Base-by-base conservation (phyloP, 371 early-diverging fungal species). In the Apophysomyces variabilis region DNA sequence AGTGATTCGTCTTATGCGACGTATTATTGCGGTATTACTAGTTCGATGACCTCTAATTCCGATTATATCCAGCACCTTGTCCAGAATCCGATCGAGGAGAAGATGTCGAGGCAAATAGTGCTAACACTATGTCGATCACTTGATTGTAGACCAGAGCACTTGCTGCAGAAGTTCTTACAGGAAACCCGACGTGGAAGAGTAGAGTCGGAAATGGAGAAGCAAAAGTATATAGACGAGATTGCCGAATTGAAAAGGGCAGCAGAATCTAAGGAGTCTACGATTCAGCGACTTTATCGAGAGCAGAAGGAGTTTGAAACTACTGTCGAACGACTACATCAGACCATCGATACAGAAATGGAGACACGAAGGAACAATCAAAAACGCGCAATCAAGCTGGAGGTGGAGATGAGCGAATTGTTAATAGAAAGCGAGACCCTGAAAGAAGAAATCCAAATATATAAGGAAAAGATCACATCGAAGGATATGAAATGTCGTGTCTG, bases 401-500 rank as follows among this genome's bases (percentile, higher is more conserved):
- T 50, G 9, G 7, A 9, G 5, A 9, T 50, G 54, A 21, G 21
- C 18, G 54, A 50, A 21, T 11, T 50, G 3, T 50, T 50, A 50
- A 50, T 21, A 9, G 54, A 50, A 50, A 50, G 21, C 54, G 54
- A 50, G 21, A 9, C 21, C 4, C 5, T 50, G 11, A 16, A 21
- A 0, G 54, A 50, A 11, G 21, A 50, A 50, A 50, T 7, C 11
- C 7, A 7, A 50, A 8, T 26, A 5, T 21, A 26, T 11, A 50
- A 50, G 21, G 54, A 50, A 8, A 50, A 50, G 54, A 21, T 8
- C 21, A 50, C 21, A 26, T 5, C 54, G 21, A 50, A 21, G 11
- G 54, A 50, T 26, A 50, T 50, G 62, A 79, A 79, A 43, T 82
- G 79, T 59, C 69, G 65, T 13, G 64, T 82, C 7, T 82, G 82